A percentile compares a stretch with the other conserved stretches of the same genome.
phyloP scores from a whole-genome alignment of 208 protist genomes.

The Crithidia bombi region DNA sequence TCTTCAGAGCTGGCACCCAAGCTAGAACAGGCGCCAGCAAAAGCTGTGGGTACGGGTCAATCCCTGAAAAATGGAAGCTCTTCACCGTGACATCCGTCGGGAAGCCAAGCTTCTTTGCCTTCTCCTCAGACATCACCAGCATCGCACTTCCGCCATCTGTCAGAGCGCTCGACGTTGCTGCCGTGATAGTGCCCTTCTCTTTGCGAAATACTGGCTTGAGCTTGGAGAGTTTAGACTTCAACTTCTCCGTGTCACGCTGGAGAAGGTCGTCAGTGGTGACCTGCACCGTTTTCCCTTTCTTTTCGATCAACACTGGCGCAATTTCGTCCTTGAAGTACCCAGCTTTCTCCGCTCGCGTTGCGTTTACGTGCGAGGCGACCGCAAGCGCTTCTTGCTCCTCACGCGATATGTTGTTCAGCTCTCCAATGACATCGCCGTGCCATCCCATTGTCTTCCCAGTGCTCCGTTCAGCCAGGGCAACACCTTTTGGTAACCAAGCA shows the following conservation, averaged over 20 bases:
- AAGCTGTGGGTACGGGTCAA: slow-evolving; percentile 90
- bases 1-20: slow-evolving; percentile 70
- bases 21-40: slow-evolving; percentile 84
- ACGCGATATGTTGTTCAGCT: slow-evolving; percentile 75
- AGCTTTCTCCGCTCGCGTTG: slow-evolving; percentile 58
- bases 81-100: slow-evolving; percentile 69
- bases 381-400: slow-evolving; percentile 79
- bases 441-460: slow-evolving; percentile 92
- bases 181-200: slow-evolving; percentile 78
- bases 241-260: slow-evolving; percentile 57
- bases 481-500: slow-evolving; percentile 68
- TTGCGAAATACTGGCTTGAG: slow-evolving; percentile 84
- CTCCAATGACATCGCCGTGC: slow-evolving; percentile 84
- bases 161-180: slow-evolving; percentile 74
- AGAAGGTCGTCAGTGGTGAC: slow-evolving; percentile 74
- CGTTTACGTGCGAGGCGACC: slow-evolving; percentile 69
- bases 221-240: slow-evolving; percentile 65
- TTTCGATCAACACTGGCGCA: slow-evolving; percentile 46
- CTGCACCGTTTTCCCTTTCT: slow-evolving; percentile 46
- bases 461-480: slow-evolving; percentile 68
- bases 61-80: slow-evolving; percentile 74
- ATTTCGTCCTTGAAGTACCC: slow-evolving; percentile 83
- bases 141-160: slow-evolving; percentile 86
- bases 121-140: slow-evolving; percentile 87
- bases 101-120: slow-evolving; percentile 78